Conservation (phyloP, 192 early-diverging fungal genomes). For the Coemansia sp. region DNA sequence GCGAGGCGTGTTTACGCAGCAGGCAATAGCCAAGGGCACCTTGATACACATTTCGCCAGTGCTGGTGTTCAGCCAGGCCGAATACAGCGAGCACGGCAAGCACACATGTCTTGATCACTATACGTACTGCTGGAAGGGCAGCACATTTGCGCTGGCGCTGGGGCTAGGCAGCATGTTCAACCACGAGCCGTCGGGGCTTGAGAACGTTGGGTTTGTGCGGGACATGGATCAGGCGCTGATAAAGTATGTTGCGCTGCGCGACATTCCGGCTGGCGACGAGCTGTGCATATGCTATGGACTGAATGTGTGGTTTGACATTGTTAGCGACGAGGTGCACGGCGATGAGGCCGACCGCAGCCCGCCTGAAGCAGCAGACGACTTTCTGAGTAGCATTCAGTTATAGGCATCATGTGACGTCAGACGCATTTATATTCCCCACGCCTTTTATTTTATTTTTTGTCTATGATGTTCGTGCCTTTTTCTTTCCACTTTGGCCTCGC, state of each 20-base stretch:
- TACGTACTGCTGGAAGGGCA: constrained; percentile 64
- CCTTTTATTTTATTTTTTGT: not conserved
- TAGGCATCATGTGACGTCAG: constrained; percentile 7
- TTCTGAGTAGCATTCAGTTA: constrained; percentile 1
- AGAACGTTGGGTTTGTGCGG: constrained; percentile 64
- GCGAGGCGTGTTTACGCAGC: constrained; percentile 59
- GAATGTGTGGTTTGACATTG: constrained; percentile 65
- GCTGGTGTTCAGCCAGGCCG: constrained; percentile 55
- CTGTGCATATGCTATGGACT: constrained; percentile 68
- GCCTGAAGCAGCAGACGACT: not conserved
- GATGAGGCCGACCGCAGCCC: not conserved
- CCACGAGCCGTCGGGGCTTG: constrained; percentile 52
- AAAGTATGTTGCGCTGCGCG: constrained; percentile 56
- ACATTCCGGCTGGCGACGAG: constrained; percentile 59
- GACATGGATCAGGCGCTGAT: constrained; percentile 59
- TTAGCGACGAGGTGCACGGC: constrained; percentile 10
- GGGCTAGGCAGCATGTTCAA: constrained; percentile 71
- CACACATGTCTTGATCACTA: constrained; percentile 65
- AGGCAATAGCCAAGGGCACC: constrained; percentile 34
- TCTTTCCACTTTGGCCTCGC: constrained; percentile 1
- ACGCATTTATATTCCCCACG: not conserved
- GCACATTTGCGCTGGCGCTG: constrained; percentile 59
- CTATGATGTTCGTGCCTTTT: not conserved
- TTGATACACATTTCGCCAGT: constrained; percentile 63
- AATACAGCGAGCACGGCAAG: constrained; percentile 60